Evolutionary conservation across 345 rosid species (phyloP).

Genomic region (Balakata baccata): DNA sequence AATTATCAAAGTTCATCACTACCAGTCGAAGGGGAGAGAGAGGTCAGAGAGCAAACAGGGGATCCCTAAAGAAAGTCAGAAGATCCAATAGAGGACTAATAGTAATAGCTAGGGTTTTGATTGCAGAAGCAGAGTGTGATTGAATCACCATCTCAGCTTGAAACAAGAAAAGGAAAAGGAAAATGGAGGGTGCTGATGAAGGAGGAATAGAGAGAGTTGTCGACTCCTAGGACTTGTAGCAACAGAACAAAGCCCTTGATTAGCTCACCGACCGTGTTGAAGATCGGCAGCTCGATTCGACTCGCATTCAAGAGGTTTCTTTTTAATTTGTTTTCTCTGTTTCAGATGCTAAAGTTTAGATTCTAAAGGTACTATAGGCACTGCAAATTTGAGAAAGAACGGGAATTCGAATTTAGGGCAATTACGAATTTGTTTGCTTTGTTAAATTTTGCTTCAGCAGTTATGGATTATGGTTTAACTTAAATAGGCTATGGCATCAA

Average conservation of each 20-base stretch:
- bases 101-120: too few species aligned
- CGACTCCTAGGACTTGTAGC: conserved; percentile 93
- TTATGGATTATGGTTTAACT: background rate
- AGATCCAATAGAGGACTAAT: too few species aligned
- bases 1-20: too few species aligned
- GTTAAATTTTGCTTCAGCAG: background rate
- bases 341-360: background rate
- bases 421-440: background rate
- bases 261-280: conserved; percentile 98
- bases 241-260: conserved; percentile 94
- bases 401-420: background rate
- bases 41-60: too few species aligned
- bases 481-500: conserved; percentile 91
- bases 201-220: conserved; percentile 52
- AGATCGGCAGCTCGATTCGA: conserved; percentile 95
- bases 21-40: background rate
- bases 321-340: background rate
- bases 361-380: background rate
- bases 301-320: conserved; percentile 81
- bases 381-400: background rate
- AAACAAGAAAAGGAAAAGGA: conserved; percentile 6
- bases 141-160: background rate
- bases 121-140: too few species aligned
- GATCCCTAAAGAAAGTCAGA: too few species aligned
- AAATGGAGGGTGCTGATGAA: conserved; percentile 69